Evolutionary conservation across 805 yeast genomes (phyloP).

Genomic region (Millerago galiae): DNA sequence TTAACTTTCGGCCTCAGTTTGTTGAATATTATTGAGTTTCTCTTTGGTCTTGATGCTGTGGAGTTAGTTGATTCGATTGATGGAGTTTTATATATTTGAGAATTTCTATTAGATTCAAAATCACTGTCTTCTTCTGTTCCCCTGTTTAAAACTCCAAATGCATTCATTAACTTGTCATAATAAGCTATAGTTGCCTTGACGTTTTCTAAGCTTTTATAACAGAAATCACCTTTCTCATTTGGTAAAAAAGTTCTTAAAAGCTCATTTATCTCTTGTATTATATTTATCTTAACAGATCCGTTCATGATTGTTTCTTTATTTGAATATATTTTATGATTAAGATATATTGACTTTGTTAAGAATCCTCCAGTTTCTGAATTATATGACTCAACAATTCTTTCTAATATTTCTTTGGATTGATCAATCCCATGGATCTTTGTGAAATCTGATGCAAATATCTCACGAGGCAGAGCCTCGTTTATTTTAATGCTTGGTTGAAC

Average conservation of each 20-base stretch:
- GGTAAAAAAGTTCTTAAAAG: slow-evolving; percentile 10
- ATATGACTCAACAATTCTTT: slow-evolving; percentile 12
- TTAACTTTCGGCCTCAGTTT: not conserved
- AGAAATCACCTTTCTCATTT: not conserved
- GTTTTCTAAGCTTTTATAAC: not conserved
- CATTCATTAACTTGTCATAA: slow-evolving; percentile 21
- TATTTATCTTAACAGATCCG: slow-evolving; percentile 21
- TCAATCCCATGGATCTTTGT: slow-evolving; percentile 10
- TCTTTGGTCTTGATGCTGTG: not conserved
- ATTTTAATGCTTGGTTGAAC: not conserved
- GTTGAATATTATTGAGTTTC: slow-evolving; percentile 4
- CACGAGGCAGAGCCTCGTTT: slow-evolving; percentile 1
- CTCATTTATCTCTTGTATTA: slow-evolving; percentile 18
- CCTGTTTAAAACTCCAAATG: slow-evolving; percentile 17
- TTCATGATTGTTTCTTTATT: slow-evolving; percentile 10
- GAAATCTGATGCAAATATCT: not conserved
- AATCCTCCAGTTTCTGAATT: slow-evolving; percentile 17
- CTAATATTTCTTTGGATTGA: slow-evolving; percentile 8
- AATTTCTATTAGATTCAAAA: not conserved
- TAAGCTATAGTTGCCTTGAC: slow-evolving; percentile 16
- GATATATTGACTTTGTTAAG: slow-evolving; percentile 11
- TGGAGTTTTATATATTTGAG: not conserved
- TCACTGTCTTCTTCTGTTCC: not conserved
- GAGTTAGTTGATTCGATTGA: not conserved
- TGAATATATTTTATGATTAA: slow-evolving; percentile 12